Evolutionary conservation across 352 stramenopile species (phyloP), one percentile per base, ranked within the genome.

Genomic region (Phytophthora pisi): DNA sequence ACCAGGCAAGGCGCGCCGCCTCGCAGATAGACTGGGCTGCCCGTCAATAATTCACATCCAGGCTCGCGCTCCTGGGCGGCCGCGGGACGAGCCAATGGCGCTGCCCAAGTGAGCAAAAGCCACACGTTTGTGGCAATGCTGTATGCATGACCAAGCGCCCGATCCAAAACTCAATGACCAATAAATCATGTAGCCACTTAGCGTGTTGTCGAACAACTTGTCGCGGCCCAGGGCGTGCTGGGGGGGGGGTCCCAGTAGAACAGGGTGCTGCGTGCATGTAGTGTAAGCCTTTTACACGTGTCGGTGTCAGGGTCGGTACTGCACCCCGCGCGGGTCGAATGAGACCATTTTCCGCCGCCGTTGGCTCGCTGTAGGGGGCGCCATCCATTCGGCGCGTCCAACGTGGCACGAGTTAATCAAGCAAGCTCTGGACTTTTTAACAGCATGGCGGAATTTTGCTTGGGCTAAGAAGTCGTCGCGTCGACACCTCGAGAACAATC

Each of bases 41-140:
- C 45, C 42, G 64, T 64, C 60, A 77, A 77, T 74, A 72, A 77
- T 77, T 77, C 70, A 77, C 70, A 77, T 77, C 70, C 61, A 70
- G 23, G 10, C 34, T 74, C 38, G 54, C 43, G 57, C 36, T 77
- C 70, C 61, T 72, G 65, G 38, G 42, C 31, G 69, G 66, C 51
- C 28, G 54, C 57, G 66, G 55, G 65, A 77, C 70, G 70, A 74
- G 70, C 70, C 70, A 77, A 49, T 18, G 51, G 26, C 23, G 8
- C 11, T 26, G 24, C 43, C 13, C 8, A 47, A 53, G 24, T 43
- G 49, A 31, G 23, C 23, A 23, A 54, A 31, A 54, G 40, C 40
- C 40, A 46, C 40, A 46, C 40, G 8, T 23, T 36, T 60, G 18
- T 6, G 52, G 52, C 18, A 16, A 57, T 57, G 31, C 51, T 24